Base-by-base conservation (phyloP, 108 stramenopile genomes). In the Nitzschia sp. region DNA sequence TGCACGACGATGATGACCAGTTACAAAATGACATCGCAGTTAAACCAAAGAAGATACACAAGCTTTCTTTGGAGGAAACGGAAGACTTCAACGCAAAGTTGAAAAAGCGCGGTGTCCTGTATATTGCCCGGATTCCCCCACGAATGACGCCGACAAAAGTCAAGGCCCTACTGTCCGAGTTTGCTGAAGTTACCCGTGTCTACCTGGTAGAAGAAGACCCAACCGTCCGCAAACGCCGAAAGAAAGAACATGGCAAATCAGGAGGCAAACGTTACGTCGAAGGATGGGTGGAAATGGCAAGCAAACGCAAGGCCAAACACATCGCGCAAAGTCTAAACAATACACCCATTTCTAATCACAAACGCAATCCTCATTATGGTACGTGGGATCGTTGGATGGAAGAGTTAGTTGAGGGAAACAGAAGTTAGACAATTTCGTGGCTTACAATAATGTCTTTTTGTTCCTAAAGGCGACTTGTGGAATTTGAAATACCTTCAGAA, bases 211-310 rank as follows among this genome's bases (percentile, higher is more conserved):
- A 94, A 72, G 98, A 98, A 70, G 97, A 98, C 71, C 79, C 80
- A 25, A 69, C 85, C 5, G 81, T 78, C 0, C 84, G 94, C 8
- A 93, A 93, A 54, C 83, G 90, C 36, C 81, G 95, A 26, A 47
- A 81, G 48, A 90, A 95, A 61, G 76, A 81, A 26, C 70, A 48
- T n/a, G 81, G 91, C 3, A 62, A 62, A 34, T 77, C 80, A 42
- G 96, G 89, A 24, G 84, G 85, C 49, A 98, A 97, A 64, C 70
- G 93, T 19, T 97, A 96, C 57, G 79, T 68, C 8, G 98, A 98
- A 75, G 98, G 98, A 6, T 98, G 98, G 97, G 84, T 97, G 13
- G 98, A 98, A 78, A 97, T 97, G 49, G 96, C 90, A 29, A 87
- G 85, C 73, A 96, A 96, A 66, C 84, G 84, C 32, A 80, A 90